phyloP scores from a whole-genome alignment of 805 yeast species.

The Yarrowia sp. region DNA sequence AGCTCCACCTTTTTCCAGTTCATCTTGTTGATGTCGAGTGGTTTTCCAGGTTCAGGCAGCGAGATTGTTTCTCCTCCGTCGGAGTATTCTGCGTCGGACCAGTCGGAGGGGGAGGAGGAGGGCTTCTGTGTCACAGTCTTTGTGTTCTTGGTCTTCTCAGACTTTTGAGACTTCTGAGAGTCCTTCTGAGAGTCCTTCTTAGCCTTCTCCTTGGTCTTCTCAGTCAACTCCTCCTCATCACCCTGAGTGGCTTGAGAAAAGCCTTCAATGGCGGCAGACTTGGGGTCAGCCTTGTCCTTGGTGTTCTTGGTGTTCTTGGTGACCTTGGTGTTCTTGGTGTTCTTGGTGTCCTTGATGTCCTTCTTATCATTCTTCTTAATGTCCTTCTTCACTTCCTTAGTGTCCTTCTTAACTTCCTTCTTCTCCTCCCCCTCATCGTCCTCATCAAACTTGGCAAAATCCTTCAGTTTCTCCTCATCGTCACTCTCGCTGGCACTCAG shows the following conservation, averaged over 20 bases:
- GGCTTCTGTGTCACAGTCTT: background rate
- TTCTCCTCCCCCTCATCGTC: background rate
- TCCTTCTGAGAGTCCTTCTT: background rate
- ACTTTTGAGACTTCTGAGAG: background rate
- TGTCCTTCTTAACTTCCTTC: background rate
- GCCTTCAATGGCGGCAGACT: background rate
- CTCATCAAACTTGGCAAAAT: conserved; percentile 15
- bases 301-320: background rate
- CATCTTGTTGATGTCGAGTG: conserved; percentile 45
- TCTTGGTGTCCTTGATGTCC: background rate
- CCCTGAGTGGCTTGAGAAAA: background rate
- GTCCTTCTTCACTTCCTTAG: background rate
- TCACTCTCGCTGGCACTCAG: conserved; percentile 15
- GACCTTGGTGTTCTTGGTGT: background rate
- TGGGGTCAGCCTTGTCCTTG: no score
- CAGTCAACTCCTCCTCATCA: background rate
- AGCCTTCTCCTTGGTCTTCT: background rate
- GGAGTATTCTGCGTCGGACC: conserved; percentile 15
- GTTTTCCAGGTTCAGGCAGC: conserved; percentile 1
- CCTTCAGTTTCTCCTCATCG: background rate
- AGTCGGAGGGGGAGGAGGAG: no score
- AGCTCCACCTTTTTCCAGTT: conserved; percentile 82
- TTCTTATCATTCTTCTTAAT: background rate
- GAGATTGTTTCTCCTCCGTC: background rate
- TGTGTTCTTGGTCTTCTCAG: background rate